Evolutionary conservation across 257 asterid species (phyloP).

Genomic region (Nicotiana undulata): DNA sequence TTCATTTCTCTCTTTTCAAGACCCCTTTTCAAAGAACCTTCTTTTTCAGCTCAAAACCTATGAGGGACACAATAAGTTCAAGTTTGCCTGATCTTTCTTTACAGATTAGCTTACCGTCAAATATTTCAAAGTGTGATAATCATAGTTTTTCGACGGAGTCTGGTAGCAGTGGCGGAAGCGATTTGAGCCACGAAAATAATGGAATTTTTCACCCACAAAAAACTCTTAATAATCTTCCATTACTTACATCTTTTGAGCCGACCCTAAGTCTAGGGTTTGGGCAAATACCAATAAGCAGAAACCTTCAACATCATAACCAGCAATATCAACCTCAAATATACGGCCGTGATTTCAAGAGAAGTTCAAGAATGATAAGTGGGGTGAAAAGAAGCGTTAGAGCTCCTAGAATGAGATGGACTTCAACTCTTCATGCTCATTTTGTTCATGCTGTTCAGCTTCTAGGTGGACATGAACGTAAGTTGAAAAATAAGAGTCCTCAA

Average conservation of each 20-base stretch:
- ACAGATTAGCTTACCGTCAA: conserved; percentile 56
- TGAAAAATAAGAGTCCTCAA: background rate
- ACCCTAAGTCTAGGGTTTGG: conserved; percentile 42
- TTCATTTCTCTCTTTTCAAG: conserved; percentile 15
- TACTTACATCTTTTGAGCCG: conserved; percentile 15
- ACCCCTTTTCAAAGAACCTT: conserved; percentile 2
- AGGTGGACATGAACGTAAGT: conserved; percentile 85
- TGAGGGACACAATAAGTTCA: conserved; percentile 16
- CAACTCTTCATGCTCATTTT: conserved; percentile 84
- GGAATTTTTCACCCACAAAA: conserved; percentile 10
- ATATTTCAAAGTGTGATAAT: background rate
- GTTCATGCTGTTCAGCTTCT: conserved; percentile 85
- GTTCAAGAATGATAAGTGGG: conserved; percentile 31
- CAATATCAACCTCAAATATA: conserved; percentile 37
- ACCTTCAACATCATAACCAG: background rate
- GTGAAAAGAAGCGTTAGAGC: conserved; percentile 50
- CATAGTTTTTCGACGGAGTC: conserved; percentile 24
- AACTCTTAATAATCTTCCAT: background rate
- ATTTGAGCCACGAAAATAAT: conserved; percentile 50
- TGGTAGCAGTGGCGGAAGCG: conserved; percentile 61
- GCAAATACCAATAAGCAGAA: conserved; percentile 9
- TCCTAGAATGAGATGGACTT: conserved; percentile 92
- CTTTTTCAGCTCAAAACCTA: conserved; percentile 27
- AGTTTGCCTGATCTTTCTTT: conserved; percentile 62
- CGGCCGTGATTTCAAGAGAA: conserved; percentile 47